phyloP scores from a whole-genome alignment of 2,329 filamentous ascomycete genomes.

The Tolypocladium ovalisporum region DNA sequence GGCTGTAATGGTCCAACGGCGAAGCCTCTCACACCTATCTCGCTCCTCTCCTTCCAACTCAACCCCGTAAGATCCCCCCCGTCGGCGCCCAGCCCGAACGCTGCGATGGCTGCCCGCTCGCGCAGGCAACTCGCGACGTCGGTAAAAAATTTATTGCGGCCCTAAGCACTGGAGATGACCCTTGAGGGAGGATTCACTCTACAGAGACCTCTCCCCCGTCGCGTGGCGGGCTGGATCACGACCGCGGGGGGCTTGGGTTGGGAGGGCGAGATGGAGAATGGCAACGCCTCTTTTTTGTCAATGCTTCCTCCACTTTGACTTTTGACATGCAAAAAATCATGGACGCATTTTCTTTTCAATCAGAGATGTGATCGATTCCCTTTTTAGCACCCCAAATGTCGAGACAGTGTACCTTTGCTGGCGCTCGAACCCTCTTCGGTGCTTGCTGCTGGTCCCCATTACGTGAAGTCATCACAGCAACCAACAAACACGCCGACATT shows the following conservation, averaged over 20 bases:
- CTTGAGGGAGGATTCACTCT: constrained; percentile 65
- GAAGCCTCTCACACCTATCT: constrained; percentile 45
- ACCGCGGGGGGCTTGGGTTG: constrained; percentile 49
- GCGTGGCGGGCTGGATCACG: constrained; percentile 61
- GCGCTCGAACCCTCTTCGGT: not conserved
- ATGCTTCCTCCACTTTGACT: constrained; percentile 6
- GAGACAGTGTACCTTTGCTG: not conserved
- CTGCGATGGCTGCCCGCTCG: constrained; percentile 55
- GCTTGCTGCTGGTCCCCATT: not conserved
- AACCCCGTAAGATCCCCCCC: constrained; percentile 44
- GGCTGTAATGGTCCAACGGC: constrained; percentile 54
- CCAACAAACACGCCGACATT: not conserved
- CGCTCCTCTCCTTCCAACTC: constrained; percentile 30
- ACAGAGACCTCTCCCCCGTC: constrained; percentile 62
- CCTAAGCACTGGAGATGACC: constrained; percentile 59
- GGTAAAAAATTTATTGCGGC: constrained; percentile 31
- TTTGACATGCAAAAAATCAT: not conserved
- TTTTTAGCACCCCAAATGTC: not conserved
- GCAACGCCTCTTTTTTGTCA: constrained; percentile 31
- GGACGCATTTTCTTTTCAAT: too few relatives aligned
- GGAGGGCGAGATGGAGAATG: constrained; percentile 42
- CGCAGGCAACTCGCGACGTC: constrained; percentile 52
- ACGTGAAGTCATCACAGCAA: constrained; percentile 8
- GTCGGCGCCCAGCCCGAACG: constrained; percentile 58
- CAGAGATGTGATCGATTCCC: too few relatives aligned